A percentile compares a stretch with the other conserved stretches of the same genome.
Evolutionary conservation across 2,329 filamentous ascomycete species (phyloP).

Genomic region (Gremmenia infestans): DNA sequence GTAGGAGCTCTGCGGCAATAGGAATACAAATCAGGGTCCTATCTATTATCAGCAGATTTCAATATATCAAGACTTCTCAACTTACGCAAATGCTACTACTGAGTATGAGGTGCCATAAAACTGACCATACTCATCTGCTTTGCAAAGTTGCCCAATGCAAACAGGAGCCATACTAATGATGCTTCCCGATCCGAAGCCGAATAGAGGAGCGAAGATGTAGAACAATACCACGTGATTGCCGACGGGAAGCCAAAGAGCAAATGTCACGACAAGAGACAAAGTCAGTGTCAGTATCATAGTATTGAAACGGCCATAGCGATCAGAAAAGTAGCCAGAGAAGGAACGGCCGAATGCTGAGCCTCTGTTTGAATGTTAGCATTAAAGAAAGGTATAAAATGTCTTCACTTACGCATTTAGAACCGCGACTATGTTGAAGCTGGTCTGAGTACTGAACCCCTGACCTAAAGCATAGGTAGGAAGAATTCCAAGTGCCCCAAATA

Average conservation of each 20-base stretch:
- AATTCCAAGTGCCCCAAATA: slow-evolving; percentile 80
- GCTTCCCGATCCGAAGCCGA: slow-evolving; percentile 28
- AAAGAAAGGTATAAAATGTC: background rate
- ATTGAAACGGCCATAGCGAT: slow-evolving; percentile 24
- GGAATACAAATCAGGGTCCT: slow-evolving; percentile 28
- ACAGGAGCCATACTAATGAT: slow-evolving; percentile 29
- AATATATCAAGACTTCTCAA: background rate
- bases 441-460: slow-evolving; percentile 57
- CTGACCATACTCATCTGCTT: slow-evolving; percentile 27
- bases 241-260: slow-evolving; percentile 25
- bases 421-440: slow-evolving; percentile 75
- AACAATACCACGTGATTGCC: slow-evolving; percentile 21
- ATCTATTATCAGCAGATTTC: background rate
- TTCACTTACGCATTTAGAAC: slow-evolving; percentile 64
- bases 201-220: slow-evolving; percentile 27
- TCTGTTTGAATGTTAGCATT: slow-evolving; percentile 1
- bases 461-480: slow-evolving; percentile 70
- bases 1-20: slow-evolving; percentile 24
- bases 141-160: slow-evolving; percentile 28
- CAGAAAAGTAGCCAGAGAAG: slow-evolving; percentile 24
- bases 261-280: slow-evolving; percentile 19
- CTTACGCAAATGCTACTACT: slow-evolving; percentile 29
- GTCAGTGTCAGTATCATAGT: slow-evolving; percentile 23
- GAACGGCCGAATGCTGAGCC: slow-evolving; percentile 24
- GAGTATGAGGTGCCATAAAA: slow-evolving; percentile 28